Base-by-base conservation (phyloP, 129 eudicot species). In the Centaurea solstitialis region DNA sequence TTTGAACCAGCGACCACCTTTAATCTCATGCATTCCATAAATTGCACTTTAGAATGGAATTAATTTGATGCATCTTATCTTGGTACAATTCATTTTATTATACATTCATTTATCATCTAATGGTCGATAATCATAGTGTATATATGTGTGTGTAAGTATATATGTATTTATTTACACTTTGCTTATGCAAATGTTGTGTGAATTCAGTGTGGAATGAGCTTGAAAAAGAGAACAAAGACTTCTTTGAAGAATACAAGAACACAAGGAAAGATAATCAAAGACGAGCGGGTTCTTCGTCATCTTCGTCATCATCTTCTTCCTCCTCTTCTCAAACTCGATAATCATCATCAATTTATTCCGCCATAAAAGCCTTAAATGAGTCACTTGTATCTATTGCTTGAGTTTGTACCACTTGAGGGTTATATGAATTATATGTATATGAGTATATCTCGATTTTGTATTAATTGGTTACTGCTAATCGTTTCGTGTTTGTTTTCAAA, bases 191-290 rank as follows among this genome's bases (percentile, higher is more conserved):
- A 73, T 77, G 76, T 39, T 85, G 28, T 74, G 64, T 73, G 20
- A 11, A 3, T 74, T 5, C 74, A 89, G 97, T 92, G 83, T 92
- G 97, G 97, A 89, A 85, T 41, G 97, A 92, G 91, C 89, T 92
- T 38, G 97, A 92, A 87, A 92, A 92, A 41, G 97, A 86, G 88
- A 92, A 92, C 83, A 87, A 82, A 68, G 92, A 81, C 79, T 92
- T 92, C 84, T 89, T 92, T 66, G 89, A 92, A 72, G 81, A 82
- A 39, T 91, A 91, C 79, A 59, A 83, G 21, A 88, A 76, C 73
- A 87, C 76, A 30, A 81, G 82, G 75, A 73, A 23, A 8, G 82
- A 76, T 45, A 43, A 70, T 76, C 78, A 76, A 38, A 59, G 78
- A 26, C 39, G 41, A 20, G n/a, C 57, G 0, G 13, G 9, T 28